Percentiles rank a stretch among this genome's conserved stretches.
Conservation (phyloP, 1,284 basidiomycete genomes). For the Melanopsichium pennsylvanicum region DNA sequence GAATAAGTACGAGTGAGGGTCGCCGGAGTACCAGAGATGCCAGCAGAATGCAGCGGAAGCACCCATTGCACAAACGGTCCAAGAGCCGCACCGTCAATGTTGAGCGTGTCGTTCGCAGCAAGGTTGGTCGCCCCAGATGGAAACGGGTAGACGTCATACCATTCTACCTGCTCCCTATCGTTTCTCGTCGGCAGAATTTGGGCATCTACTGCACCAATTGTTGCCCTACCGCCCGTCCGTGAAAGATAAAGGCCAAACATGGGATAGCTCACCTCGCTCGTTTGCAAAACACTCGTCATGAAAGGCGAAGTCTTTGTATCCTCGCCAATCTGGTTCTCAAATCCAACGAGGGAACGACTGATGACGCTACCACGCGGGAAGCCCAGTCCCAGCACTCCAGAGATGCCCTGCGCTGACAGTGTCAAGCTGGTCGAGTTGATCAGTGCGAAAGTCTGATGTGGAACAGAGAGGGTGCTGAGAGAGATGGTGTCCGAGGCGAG, state of each 20-base stretch:
- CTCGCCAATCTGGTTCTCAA: conserved; percentile 4
- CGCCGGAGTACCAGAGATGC: conserved; percentile 72
- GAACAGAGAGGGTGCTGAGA: conserved; percentile 15
- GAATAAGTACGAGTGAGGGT: conserved; percentile 72
- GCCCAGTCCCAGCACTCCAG: conserved; percentile 67
- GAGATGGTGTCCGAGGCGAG: conserved; percentile 28
- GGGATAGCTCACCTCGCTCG: conserved; percentile 36
- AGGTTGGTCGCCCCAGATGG: conserved; percentile 29
- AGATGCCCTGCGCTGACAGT: conserved; percentile 63
- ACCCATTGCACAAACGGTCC: conserved; percentile 79
- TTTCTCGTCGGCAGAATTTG: conserved; percentile 3
- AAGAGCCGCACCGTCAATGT: conserved; percentile 24
- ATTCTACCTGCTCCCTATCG: conserved; percentile 25
- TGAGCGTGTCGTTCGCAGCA: conserved; percentile 25
- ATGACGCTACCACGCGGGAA: conserved; percentile 63
- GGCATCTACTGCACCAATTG: conserved; percentile 42
- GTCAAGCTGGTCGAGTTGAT: conserved; percentile 65
- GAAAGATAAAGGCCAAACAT: conserved; percentile 39
- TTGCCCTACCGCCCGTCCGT: conserved; percentile 16
- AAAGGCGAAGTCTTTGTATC: conserved; percentile 12
- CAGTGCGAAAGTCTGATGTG: conserved; percentile 40
- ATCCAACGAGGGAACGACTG: conserved; percentile 21
- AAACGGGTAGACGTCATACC: conserved; percentile 48
- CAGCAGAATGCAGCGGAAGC: conserved; percentile 73
- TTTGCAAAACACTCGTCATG: conserved; percentile 17